A percentile compares a stretch with the other conserved stretches of the same genome.
phyloP scores from a whole-genome alignment of 257 asterid genomes.

The Thymus mandschuricus region DNA sequence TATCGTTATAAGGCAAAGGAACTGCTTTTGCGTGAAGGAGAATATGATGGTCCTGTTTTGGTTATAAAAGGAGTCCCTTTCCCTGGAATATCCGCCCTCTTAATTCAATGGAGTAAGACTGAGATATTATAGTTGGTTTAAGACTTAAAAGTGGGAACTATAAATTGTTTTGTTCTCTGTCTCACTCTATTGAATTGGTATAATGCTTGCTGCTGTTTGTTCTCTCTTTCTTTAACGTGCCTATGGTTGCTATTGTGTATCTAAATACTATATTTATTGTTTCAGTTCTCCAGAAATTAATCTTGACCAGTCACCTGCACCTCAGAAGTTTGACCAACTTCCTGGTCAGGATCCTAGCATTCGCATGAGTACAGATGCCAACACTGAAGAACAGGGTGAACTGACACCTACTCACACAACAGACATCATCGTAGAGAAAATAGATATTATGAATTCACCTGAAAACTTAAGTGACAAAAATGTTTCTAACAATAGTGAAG shows the following conservation, averaged over 20 bases:
- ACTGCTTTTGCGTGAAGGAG: conserved; percentile 19
- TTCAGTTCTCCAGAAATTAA: conserved; percentile 75
- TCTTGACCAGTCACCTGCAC: conserved; percentile 49
- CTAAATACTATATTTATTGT: conserved; percentile 28
- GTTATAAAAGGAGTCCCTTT: too few relatives aligned
- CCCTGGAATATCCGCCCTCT: too few relatives aligned
- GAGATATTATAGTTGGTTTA: too few relatives aligned
- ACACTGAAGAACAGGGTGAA: conserved; percentile 57
- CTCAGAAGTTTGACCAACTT: conserved; percentile 49
- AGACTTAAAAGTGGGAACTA: neutral
- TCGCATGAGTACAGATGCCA: conserved; percentile 40
- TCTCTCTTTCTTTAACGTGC: neutral
- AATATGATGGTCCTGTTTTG: neutral
- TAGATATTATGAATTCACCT: conserved; percentile 52
- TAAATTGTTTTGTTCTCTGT: neutral
- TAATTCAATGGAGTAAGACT: too few relatives aligned
- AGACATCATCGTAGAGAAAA: conserved; percentile 45
- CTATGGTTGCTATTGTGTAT: conserved; percentile 24
- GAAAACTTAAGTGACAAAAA: conserved; percentile 54
- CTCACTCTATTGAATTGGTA: neutral
- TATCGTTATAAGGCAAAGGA: neutral
- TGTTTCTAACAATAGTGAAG: conserved; percentile 52
- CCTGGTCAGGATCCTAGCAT: conserved; percentile 52
- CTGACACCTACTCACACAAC: conserved; percentile 48
- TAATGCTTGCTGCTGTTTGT: neutral